Evolutionary conservation across 176 grass and related monocot genomes (phyloP).

Genomic region (Oryza meyeriana): DNA sequence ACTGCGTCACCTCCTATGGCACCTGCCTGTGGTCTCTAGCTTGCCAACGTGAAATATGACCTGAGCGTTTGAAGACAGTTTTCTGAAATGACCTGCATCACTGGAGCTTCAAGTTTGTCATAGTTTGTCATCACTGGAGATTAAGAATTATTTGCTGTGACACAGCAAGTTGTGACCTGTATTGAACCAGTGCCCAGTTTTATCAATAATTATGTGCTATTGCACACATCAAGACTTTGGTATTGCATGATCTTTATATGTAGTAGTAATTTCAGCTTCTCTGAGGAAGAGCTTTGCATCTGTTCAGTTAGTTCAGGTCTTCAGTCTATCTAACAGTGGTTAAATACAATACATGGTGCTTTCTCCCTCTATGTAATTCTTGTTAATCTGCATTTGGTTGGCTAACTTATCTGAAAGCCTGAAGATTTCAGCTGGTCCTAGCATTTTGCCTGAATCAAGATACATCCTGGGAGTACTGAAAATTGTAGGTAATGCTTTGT

Average conservation of each 20-base stretch:
- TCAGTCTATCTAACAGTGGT: not conserved
- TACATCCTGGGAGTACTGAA: not conserved
- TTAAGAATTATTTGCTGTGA: not conserved
- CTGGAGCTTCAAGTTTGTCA: constrained; percentile 23
- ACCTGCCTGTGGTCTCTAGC: constrained; percentile 86
- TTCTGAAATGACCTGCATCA: constrained; percentile 10
- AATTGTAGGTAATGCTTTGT: not conserved
- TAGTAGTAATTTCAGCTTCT: not conserved
- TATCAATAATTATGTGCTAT: not conserved
- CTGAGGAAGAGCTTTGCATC: constrained; percentile 3
- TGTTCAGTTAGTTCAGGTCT: constrained; percentile 17
- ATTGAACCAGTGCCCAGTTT: not conserved
- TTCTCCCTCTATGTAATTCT: not conserved
- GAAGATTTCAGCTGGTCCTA: not conserved
- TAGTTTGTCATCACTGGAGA: constrained; percentile 8
- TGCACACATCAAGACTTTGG: not conserved
- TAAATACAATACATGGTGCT: not conserved
- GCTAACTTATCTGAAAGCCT: not conserved
- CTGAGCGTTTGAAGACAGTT: constrained; percentile 34
- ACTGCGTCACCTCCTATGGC: constrained; percentile 83
- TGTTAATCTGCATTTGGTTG: not conserved
- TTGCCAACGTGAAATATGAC: constrained; percentile 91
- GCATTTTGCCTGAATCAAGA: not conserved
- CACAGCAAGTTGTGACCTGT: not conserved
- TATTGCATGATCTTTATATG: constrained; percentile 5